These are phyloP conservation scores for Rhizoctonia solani DNA, from an alignment of 1,284 basidiomycete species.

Conservation along the genomic window DNA sequence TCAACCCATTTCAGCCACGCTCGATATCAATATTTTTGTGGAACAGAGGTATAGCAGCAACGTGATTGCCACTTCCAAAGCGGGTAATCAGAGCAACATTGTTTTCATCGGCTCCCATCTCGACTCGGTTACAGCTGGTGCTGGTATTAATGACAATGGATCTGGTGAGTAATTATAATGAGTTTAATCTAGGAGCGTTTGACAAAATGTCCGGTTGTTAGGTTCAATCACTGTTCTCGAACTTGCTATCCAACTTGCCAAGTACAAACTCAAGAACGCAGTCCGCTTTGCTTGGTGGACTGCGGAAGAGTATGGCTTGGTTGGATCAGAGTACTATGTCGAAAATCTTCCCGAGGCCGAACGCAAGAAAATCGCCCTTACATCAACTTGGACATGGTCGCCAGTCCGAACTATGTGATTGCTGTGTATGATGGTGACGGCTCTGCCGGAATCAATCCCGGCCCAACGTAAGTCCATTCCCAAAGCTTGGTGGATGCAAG, in stretches of 20 bases:
- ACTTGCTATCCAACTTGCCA: slow-evolving; percentile 22
- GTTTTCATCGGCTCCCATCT: slow-evolving; percentile 22
- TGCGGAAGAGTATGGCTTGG: slow-evolving; percentile 22
- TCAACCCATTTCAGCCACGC: neutral
- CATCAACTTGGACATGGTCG: slow-evolving; percentile 35
- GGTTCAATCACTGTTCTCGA: slow-evolving; percentile 21
- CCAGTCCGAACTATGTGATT: slow-evolving; percentile 30
- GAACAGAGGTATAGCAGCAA: slow-evolving; percentile 23
- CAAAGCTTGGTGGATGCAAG: neutral
- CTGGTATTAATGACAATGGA: slow-evolving; percentile 27
- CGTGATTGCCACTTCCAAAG: slow-evolving; percentile 25
- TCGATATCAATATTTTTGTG: neutral
- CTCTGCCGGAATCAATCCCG: slow-evolving; percentile 27
- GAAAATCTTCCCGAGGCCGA: slow-evolving; percentile 22
- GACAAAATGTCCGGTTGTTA: neutral
- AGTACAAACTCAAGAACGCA: slow-evolving; percentile 26
- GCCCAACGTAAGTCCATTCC: slow-evolving; percentile 2
- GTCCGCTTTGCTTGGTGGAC: slow-evolving; percentile 34
- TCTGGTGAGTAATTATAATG: slow-evolving; percentile 15
- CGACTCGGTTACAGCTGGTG: slow-evolving; percentile 24
- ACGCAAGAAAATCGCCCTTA: slow-evolving; percentile 29
- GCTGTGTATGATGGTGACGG: slow-evolving; percentile 30
- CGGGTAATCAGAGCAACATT: slow-evolving; percentile 16
- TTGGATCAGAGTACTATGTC: slow-evolving; percentile 24
- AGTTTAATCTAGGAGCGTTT: neutral